A percentile compares a stretch with the other conserved stretches of the same genome.
phyloP scores from a whole-genome alignment of 306 rosid genomes.

The Prunus padus region DNA sequence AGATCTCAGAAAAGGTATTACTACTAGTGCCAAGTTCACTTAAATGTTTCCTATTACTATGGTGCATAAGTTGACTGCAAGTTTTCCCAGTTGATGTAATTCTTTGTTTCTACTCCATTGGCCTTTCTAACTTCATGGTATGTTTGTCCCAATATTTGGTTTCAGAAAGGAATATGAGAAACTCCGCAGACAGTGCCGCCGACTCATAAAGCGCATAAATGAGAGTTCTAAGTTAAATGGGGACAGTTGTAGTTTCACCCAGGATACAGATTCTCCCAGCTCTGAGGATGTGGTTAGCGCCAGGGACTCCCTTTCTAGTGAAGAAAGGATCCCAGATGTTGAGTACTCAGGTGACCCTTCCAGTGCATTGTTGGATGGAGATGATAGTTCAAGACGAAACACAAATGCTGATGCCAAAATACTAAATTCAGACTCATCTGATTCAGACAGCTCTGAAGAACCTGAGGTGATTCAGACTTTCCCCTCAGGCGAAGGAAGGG shows the following conservation, averaged over 20 bases:
- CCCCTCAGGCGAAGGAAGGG: conserved; percentile 53
- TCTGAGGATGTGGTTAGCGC: conserved; percentile 92
- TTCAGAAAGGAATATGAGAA: conserved; percentile 85
- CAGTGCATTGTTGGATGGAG: conserved; percentile 63
- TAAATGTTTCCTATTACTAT: conserved; percentile 2
- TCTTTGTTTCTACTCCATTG: conserved; percentile 12
- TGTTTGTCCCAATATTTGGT: conserved; percentile 26
- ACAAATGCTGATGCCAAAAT: conserved; percentile 61
- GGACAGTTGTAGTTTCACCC: conserved; percentile 51
- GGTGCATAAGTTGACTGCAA: conserved; percentile 3
- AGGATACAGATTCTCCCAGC: conserved; percentile 76
- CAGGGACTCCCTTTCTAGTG: conserved; percentile 91
- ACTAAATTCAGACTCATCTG: conserved; percentile 69
- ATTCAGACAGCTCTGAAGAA: conserved; percentile 83
- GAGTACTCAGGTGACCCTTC: conserved; percentile 71
- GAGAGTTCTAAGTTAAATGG: conserved; percentile 59
- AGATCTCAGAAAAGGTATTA: conserved; percentile 75
- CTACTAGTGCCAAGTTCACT: conserved; percentile 7
- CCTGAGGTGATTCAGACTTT: conserved; percentile 72
- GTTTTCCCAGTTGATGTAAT: conserved; percentile 9
- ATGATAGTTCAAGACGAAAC: conserved; percentile 45
- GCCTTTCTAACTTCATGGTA: conserved; percentile 12
- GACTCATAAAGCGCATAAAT: conserved; percentile 50
- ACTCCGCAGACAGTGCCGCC: conserved; percentile 77
- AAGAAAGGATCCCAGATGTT: conserved; percentile 59